phyloP scores from a whole-genome alignment of 371 early-diverging fungal species.

The Dinochytrium kinnereticum region DNA sequence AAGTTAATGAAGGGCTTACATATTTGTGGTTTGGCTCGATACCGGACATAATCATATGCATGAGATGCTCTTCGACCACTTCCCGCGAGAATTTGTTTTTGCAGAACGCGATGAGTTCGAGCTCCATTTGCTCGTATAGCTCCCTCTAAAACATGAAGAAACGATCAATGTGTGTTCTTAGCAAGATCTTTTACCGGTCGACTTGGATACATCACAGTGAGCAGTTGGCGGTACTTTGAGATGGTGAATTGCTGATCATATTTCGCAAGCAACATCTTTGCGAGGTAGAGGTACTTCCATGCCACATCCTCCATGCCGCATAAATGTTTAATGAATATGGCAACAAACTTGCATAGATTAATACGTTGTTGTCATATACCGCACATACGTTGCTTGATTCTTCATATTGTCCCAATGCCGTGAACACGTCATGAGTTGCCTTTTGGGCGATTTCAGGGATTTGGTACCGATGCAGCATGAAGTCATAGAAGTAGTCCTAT shows the following conservation, averaged over 20 bases:
- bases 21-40: constrained; percentile 56
- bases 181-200: too few relatives aligned
- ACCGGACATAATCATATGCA: constrained; percentile 46
- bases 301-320: constrained; percentile 48
- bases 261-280: constrained; percentile 38
- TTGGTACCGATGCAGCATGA: constrained; percentile 48
- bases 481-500: constrained; percentile 55
- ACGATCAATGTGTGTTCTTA: too few relatives aligned
- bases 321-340: constrained; percentile 47
- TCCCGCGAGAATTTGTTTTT: constrained; percentile 51
- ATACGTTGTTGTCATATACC: neutral
- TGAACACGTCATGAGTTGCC: constrained; percentile 52
- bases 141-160: constrained; percentile 49
- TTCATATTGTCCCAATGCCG: constrained; percentile 41
- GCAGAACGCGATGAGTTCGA: constrained; percentile 53
- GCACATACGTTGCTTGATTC: constrained; percentile 23
- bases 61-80: constrained; percentile 48
- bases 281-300: constrained; percentile 56
- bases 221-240: constrained; percentile 37
- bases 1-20: constrained; percentile 30
- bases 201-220: constrained; percentile 52
- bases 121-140: constrained; percentile 57
- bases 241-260: constrained; percentile 32
- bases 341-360: constrained; percentile 26
- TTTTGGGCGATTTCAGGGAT: constrained; percentile 47